These are phyloP conservation scores for Mycena floridula DNA, from an alignment of 768 basidiomycete genomes.

Conservation along the genomic window DNA sequence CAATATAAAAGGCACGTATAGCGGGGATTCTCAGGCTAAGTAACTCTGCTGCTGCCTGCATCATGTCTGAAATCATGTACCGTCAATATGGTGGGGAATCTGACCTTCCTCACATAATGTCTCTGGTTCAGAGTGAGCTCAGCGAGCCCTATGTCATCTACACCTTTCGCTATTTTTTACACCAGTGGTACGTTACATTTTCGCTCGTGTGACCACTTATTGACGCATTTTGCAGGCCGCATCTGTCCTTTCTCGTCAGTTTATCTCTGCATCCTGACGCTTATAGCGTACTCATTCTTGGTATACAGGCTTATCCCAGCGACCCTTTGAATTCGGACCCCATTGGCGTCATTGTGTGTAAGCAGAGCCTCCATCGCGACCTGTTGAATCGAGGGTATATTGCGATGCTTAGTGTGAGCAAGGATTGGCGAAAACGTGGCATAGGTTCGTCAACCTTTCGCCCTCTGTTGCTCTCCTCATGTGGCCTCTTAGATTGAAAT, in stretches of 20 bases:
- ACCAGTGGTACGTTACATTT: constrained; percentile 73
- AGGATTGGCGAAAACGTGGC: constrained; percentile 80
- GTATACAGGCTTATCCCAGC: constrained; percentile 63
- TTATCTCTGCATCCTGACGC: constrained; percentile 1
- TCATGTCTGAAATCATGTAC: constrained; percentile 47
- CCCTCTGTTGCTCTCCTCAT: constrained; percentile 34
- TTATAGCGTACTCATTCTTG: constrained; percentile 2
- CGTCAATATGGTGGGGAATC: constrained; percentile 70
- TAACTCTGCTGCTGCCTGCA: too few species aligned
- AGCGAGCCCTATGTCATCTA: constrained; percentile 96
- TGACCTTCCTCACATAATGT: constrained; percentile 80
- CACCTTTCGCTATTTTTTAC: constrained; percentile 94
- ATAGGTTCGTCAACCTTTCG: constrained; percentile 62
- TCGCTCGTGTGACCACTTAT: constrained; percentile 26
- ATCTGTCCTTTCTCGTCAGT: constrained; percentile 75
- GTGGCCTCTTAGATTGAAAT: constrained; percentile 30
- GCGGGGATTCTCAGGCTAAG: too few species aligned
- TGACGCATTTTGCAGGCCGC: constrained; percentile 57
- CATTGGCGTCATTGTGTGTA: constrained; percentile 93
- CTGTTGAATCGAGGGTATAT: constrained; percentile 87
- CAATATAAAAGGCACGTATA: too few species aligned
- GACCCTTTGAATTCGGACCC: constrained; percentile 41
- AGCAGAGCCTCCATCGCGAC: constrained; percentile 84
- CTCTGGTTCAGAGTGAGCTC: constrained; percentile 84
- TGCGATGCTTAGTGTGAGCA: constrained; percentile 92